Conservation (phyloP, 2,329 filamentous ascomycete genomes). For the Dothidotthia symphoricarpi region DNA sequence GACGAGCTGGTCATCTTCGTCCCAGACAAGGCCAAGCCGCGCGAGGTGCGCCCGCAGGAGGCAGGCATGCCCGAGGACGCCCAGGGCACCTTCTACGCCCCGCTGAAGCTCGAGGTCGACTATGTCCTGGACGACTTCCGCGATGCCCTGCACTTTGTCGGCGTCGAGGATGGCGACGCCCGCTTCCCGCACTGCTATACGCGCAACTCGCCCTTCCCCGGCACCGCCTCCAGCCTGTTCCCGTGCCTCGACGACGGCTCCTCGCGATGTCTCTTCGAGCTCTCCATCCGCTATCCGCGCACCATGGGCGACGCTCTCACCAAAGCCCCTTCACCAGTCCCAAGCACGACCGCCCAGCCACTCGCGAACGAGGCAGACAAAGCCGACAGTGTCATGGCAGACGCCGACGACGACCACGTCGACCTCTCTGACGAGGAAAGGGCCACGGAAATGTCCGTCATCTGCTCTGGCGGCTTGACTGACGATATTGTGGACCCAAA, state of each 20-base stretch:
- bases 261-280: slow-evolving; percentile 79
- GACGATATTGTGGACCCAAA: slow-evolving; percentile 77
- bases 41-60: slow-evolving; percentile 58
- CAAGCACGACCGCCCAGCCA: slow-evolving; percentile 13
- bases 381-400: slow-evolving; percentile 35
- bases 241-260: slow-evolving; percentile 87
- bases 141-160: slow-evolving; percentile 90
- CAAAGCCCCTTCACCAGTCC: slow-evolving; percentile 35
- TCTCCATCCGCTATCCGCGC: slow-evolving; percentile 80
- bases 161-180: slow-evolving; percentile 72
- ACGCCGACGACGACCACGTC: slow-evolving; percentile 40
- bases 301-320: slow-evolving; percentile 74
- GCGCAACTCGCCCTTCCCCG: slow-evolving; percentile 73
- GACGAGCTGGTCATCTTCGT: slow-evolving; percentile 60
- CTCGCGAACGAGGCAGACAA: slow-evolving; percentile 26
- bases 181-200: slow-evolving; percentile 93
- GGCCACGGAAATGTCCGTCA: slow-evolving; percentile 80
- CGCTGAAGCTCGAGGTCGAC: slow-evolving; percentile 68
- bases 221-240: slow-evolving; percentile 81
- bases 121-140: slow-evolving; percentile 73
- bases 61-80: slow-evolving; percentile 33
- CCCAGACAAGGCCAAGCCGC: slow-evolving; percentile 61
- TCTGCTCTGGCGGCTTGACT: slow-evolving; percentile 85
- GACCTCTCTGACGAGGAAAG: slow-evolving; percentile 73
- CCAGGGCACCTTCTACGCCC: slow-evolving; percentile 49